These are phyloP conservation scores for Glutinoglossum americanum DNA, from an alignment of 495 filamentous ascomycete genomes.

Conservation along the genomic window DNA sequence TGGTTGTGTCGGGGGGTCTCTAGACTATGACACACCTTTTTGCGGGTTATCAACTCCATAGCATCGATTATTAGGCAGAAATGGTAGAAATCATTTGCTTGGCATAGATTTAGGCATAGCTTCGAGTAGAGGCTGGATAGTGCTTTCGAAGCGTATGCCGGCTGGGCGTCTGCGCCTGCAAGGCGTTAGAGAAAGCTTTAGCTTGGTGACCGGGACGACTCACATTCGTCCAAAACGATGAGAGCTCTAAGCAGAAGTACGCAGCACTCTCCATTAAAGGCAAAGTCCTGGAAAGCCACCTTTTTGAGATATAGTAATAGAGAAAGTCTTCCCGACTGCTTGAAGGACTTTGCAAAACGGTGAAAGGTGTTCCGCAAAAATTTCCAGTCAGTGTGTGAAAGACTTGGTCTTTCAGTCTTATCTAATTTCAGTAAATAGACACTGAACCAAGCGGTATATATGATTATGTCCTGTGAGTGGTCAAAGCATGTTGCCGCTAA, in stretches of 20 bases:
- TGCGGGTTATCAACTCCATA: constrained; percentile 2
- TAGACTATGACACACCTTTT: background rate
- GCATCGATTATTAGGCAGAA: constrained; percentile 1
- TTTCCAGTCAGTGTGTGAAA: background rate
- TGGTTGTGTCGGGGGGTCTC: no score
- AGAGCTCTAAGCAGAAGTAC: background rate
- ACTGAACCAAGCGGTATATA: background rate
- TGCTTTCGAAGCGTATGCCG: background rate
- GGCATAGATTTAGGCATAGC: background rate
- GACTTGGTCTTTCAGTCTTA: background rate
- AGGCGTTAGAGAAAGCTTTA: background rate
- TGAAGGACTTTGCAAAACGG: background rate
- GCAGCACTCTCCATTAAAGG: background rate
- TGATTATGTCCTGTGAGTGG: background rate
- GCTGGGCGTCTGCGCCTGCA: background rate
- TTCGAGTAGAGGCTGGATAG: background rate
- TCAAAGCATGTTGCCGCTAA: background rate
- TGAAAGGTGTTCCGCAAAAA: background rate
- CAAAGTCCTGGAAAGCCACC: background rate
- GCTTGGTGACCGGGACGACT: background rate
- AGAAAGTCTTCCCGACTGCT: background rate
- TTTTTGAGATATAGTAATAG: background rate
- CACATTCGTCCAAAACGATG: background rate
- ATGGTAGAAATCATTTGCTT: background rate
- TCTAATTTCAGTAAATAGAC: background rate